These are phyloP conservation scores for Trichoderma asperelloides DNA, from an alignment of 495 filamentous ascomycete species.

Conservation along the genomic window DNA sequence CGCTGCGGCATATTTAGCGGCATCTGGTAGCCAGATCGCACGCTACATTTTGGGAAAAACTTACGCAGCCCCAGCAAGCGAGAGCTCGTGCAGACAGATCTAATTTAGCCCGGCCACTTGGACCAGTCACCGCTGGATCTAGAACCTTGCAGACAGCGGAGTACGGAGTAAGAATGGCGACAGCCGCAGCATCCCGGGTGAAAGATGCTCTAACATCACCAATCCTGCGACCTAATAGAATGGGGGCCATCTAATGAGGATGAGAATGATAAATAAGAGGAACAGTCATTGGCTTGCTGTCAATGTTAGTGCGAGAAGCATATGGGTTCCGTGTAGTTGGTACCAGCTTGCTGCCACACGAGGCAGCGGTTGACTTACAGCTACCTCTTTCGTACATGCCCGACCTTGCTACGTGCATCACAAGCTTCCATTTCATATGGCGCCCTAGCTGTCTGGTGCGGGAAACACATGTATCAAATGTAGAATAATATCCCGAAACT, in stretches of 20 bases:
- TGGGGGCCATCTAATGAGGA: too few species aligned
- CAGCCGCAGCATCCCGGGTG: not conserved
- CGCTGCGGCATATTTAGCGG: not conserved
- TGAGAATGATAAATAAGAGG: too few species aligned
- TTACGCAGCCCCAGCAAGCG: conserved; percentile 3
- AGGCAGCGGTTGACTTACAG: too few species aligned
- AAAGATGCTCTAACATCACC: not conserved
- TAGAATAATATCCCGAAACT: not conserved
- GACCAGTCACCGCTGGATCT: conserved; percentile 2
- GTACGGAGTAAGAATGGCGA: not conserved
- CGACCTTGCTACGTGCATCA: too few species aligned
- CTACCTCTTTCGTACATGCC: too few species aligned
- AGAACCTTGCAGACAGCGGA: not conserved
- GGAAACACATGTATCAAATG: not conserved
- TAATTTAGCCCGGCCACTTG: not conserved
- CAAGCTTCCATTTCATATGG: not conserved
- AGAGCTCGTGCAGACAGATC: not conserved
- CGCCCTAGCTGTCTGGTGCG: not conserved
- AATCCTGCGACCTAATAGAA: too few species aligned
- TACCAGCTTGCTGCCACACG: too few species aligned
- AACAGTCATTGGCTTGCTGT: too few species aligned
- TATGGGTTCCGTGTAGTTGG: too few species aligned
- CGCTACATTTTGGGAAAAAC: not conserved
- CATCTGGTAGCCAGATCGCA: not conserved
- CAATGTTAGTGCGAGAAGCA: too few species aligned